Conservation (phyloP, 805 yeast genomes). For the Wickerhamomyces pijperi region DNA sequence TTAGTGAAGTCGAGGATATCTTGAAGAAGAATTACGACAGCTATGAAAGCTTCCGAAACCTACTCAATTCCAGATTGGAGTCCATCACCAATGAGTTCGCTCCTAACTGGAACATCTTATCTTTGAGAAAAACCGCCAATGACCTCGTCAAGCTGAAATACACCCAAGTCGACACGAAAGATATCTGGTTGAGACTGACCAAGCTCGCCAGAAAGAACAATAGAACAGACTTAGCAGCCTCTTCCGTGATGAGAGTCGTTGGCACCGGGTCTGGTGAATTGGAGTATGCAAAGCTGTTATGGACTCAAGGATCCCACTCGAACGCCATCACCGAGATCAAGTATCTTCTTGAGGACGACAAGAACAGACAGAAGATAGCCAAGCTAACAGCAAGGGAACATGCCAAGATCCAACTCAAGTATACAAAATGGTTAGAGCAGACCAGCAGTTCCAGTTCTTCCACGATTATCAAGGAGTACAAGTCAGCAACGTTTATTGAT, state of each 20-base stretch:
- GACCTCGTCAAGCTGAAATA: conserved; percentile 14
- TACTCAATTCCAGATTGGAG: conserved; percentile 16
- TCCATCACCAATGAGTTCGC: conserved; percentile 42
- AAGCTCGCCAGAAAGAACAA: conserved; percentile 55
- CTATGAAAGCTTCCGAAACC: conserved; percentile 2
- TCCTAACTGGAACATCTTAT: conserved; percentile 46
- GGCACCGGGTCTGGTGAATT: conserved; percentile 29
- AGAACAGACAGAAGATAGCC: too few species aligned
- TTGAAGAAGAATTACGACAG: not conserved
- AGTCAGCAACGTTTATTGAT: conserved; percentile 42
- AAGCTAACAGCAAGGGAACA: conserved; percentile 16
- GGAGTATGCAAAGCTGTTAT: conserved; percentile 71
- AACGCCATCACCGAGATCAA: conserved; percentile 66
- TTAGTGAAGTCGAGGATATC: conserved; percentile 39
- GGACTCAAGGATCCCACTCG: conserved; percentile 84
- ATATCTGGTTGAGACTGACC: conserved; percentile 50
- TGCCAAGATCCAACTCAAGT: conserved; percentile 49
- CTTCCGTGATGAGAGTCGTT: conserved; percentile 50
- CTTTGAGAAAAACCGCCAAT: conserved; percentile 44
- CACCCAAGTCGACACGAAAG: conserved; percentile 26
- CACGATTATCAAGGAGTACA: conserved; percentile 61
- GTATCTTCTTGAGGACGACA: conserved; percentile 26
- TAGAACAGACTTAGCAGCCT: conserved; percentile 62
- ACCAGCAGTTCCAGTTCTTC: conserved; percentile 76
- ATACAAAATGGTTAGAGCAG: conserved; percentile 80